phyloP scores from a whole-genome alignment of 2,329 filamentous ascomycete species.

The Cercospora citrullina region DNA sequence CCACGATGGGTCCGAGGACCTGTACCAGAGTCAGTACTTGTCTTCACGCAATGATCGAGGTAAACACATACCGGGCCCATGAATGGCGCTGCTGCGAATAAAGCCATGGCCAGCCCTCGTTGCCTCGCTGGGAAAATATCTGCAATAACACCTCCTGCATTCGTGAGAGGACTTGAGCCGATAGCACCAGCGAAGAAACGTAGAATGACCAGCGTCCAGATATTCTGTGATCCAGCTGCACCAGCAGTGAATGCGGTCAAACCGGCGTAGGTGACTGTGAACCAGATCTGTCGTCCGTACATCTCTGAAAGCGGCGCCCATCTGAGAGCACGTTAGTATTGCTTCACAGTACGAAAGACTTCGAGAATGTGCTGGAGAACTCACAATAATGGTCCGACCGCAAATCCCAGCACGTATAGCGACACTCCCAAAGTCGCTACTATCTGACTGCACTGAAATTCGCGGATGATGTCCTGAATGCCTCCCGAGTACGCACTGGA shows the following conservation, averaged over 20 bases:
- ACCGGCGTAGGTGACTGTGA: constrained; percentile 40
- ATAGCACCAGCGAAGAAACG: constrained; percentile 50
- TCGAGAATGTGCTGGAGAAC: background rate
- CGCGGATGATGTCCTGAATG: constrained; percentile 53
- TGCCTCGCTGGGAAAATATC: constrained; percentile 48
- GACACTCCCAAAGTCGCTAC: constrained; percentile 63
- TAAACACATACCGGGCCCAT: constrained; percentile 49
- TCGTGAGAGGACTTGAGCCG: constrained; percentile 47
- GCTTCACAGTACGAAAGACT: background rate
- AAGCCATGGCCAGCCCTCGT: constrained; percentile 55
- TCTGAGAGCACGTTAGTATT: background rate
- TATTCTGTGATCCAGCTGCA: constrained; percentile 48
- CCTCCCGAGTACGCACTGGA: constrained; percentile 68
- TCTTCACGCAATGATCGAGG: background rate
- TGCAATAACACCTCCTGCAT: constrained; percentile 50
- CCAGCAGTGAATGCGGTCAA: constrained; percentile 46
- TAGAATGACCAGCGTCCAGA: constrained; percentile 47
- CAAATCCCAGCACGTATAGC: constrained; percentile 64
- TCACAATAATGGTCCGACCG: constrained; percentile 49
- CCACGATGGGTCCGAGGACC: constrained; percentile 60
- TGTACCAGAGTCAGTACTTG: background rate
- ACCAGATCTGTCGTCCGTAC: constrained; percentile 50
- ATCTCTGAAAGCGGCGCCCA: constrained; percentile 65
- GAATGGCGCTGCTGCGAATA: constrained; percentile 68
- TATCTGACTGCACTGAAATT: constrained; percentile 56